Conservation (phyloP, 805 yeast genomes). For the Hanseniaspora pseudoguilliermondii region DNA sequence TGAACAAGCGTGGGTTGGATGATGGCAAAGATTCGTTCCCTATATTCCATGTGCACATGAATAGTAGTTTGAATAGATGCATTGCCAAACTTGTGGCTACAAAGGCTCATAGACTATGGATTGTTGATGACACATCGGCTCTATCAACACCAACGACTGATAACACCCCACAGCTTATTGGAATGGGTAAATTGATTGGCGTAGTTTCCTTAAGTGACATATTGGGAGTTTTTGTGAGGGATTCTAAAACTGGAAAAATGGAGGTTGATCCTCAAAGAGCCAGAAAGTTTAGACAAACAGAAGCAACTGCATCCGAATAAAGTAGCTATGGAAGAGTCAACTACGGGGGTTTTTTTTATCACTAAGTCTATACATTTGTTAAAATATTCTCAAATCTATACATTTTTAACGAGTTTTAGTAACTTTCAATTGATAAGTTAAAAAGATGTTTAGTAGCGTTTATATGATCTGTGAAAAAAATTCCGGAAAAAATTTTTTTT, state of each 20-base stretch:
- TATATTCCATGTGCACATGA: constrained; percentile 78
- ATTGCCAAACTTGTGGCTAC: constrained; percentile 94
- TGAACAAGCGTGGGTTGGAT: constrained; percentile 78
- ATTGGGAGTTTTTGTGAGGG: constrained; percentile 61
- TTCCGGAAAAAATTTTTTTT: not conserved
- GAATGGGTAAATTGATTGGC: constrained; percentile 72
- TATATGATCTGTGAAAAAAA: too few relatives aligned
- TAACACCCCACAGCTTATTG: not conserved
- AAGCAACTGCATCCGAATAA: not conserved
- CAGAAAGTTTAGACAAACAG: constrained; percentile 54
- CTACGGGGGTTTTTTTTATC: too few relatives aligned
- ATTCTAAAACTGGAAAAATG: constrained; percentile 45
- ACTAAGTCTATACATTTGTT: too few relatives aligned
- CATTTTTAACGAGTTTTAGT: too few relatives aligned
- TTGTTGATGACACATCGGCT: constrained; percentile 43
- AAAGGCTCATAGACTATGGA: constrained; percentile 79
- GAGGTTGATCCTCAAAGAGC: constrained; percentile 73
- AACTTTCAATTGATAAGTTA: too few relatives aligned
- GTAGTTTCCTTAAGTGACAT: constrained; percentile 89
- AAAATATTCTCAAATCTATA: too few relatives aligned
- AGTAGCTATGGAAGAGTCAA: not conserved
- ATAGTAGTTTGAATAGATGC: constrained; percentile 71
- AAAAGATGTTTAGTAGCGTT: too few relatives aligned
- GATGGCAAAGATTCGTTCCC: constrained; percentile 96
- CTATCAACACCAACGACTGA: constrained; percentile 8